phyloP scores from a whole-genome alignment of 1,284 basidiomycete genomes.

The Athelia sp. region DNA sequence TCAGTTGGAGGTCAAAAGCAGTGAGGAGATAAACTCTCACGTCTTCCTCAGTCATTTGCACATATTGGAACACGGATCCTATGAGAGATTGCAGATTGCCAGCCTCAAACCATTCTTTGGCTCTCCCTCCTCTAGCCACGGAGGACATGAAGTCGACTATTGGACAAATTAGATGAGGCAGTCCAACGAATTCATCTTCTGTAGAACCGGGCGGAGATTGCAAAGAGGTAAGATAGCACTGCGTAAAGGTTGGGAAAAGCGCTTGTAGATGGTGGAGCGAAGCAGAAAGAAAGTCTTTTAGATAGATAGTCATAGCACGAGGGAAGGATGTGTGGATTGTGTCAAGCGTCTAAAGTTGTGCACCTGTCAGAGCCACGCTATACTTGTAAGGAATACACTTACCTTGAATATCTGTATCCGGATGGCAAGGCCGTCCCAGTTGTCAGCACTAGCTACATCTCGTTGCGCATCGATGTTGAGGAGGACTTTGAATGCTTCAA shows the following conservation, averaged over 20 bases:
- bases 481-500: slow-evolving; percentile 79
- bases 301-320: slow-evolving; percentile 54
- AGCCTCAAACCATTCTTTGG: slow-evolving; percentile 55
- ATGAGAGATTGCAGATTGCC: slow-evolving; percentile 55
- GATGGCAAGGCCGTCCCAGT: slow-evolving; percentile 78
- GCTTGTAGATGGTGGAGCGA: slow-evolving; percentile 63
- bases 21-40: slow-evolving; percentile 36
- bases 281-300: slow-evolving; percentile 55
- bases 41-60: slow-evolving; percentile 88
- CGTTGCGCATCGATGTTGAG: slow-evolving; percentile 59
- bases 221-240: slow-evolving; percentile 61
- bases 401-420: slow-evolving; percentile 80
- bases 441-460: slow-evolving; percentile 51
- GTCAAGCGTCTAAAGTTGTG: slow-evolving; percentile 56
- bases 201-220: slow-evolving; percentile 55
- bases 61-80: slow-evolving; percentile 62
- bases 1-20: slow-evolving; percentile 1
- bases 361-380: neutral
- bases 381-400: slow-evolving; percentile 13
- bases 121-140: slow-evolving; percentile 55
- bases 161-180: slow-evolving; percentile 72
- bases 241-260: slow-evolving; percentile 62
- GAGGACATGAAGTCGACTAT: slow-evolving; percentile 79
- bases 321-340: slow-evolving; percentile 76
- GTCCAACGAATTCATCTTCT: slow-evolving; percentile 76